phyloP scores from a whole-genome alignment of 345 rosid species.

The Camelina sativa region DNA sequence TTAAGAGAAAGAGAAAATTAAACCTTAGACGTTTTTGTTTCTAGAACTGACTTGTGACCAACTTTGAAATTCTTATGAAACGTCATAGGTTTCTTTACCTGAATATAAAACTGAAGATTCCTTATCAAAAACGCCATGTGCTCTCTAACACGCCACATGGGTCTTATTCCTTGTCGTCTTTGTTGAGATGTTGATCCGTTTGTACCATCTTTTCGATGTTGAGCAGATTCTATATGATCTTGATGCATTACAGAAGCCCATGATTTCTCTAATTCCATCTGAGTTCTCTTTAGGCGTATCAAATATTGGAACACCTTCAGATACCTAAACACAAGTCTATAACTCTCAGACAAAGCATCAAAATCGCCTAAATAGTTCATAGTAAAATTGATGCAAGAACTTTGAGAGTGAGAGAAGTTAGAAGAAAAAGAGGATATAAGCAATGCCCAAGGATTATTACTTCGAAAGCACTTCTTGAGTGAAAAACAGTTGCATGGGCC shows the following conservation, averaged over 20 bases:
- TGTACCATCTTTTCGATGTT: conserved; percentile 58
- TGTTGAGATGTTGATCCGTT: conserved; percentile 68
- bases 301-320: conserved; percentile 85
- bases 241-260: conserved; percentile 99
- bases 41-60: conserved; percentile 23
- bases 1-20: conserved; percentile 38
- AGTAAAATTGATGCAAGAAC: conserved; percentile 9
- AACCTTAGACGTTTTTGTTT: conserved; percentile 9
- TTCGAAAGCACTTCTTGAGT: conserved; percentile 94
- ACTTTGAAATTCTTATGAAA: conserved; percentile 15
- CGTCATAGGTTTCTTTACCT: conserved; percentile 52
- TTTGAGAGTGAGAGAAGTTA: neutral
- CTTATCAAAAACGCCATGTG: conserved; percentile 96
- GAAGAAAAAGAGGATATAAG: neutral
- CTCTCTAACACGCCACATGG: conserved; percentile 97
- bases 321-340: conserved; percentile 62
- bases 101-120: conserved; percentile 97
- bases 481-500: conserved; percentile 95
- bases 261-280: conserved; percentile 97
- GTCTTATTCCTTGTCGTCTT: conserved; percentile 75
- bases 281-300: conserved; percentile 87
- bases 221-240: conserved; percentile 81
- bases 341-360: conserved; percentile 27
- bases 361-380: conserved; percentile 24
- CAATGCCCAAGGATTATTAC: conserved; percentile 52